Percentiles rank a stretch among this genome's conserved stretches.
These are phyloP conservation scores for Lanmaoa pseudosensibilis DNA, from an alignment of 768 basidiomycete genomes.

Conservation along the genomic window DNA sequence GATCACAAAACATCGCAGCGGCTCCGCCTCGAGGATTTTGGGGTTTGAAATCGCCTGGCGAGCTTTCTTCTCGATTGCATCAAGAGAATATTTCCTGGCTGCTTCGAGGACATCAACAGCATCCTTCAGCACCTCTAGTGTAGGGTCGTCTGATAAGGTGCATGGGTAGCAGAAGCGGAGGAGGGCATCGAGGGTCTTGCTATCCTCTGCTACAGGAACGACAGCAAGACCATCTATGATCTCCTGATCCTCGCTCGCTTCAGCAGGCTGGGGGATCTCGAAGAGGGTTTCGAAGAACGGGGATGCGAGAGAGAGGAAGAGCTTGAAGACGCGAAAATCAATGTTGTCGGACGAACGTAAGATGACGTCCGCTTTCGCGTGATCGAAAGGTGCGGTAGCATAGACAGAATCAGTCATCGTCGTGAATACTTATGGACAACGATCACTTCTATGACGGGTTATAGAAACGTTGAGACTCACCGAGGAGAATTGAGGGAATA, in stretches of 20 bases:
- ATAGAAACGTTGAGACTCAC: not conserved
- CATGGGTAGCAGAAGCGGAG: conserved; percentile 26
- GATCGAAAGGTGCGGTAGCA: conserved; percentile 21
- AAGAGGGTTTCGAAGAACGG: conserved; percentile 36
- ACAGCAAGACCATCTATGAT: conserved; percentile 16
- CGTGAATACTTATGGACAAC: not conserved
- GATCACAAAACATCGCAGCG: conserved; percentile 34
- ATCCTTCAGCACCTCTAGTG: conserved; percentile 10
- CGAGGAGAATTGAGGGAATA: not conserved
- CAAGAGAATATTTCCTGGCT: conserved; percentile 23
- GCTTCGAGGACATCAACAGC: conserved; percentile 14
- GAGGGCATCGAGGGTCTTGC: conserved; percentile 22
- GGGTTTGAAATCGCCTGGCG: conserved; percentile 22
- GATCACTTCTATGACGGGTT: not conserved
- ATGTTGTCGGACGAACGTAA: conserved; percentile 23
- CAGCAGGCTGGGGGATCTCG: conserved; percentile 26
- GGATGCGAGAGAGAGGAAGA: conserved; percentile 34
- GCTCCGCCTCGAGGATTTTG: conserved; percentile 18
- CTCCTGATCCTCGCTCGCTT: conserved; percentile 8
- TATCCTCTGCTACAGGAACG: conserved; percentile 19
- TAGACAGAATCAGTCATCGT: not conserved
- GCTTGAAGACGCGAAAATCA: conserved; percentile 22
- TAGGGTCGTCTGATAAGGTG: conserved; percentile 20
- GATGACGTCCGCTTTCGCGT: conserved; percentile 22
- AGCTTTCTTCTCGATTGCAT: conserved; percentile 20